Base-by-base conservation (phyloP, 192 early-diverging fungal species). In the Obelidium mucronatum region DNA sequence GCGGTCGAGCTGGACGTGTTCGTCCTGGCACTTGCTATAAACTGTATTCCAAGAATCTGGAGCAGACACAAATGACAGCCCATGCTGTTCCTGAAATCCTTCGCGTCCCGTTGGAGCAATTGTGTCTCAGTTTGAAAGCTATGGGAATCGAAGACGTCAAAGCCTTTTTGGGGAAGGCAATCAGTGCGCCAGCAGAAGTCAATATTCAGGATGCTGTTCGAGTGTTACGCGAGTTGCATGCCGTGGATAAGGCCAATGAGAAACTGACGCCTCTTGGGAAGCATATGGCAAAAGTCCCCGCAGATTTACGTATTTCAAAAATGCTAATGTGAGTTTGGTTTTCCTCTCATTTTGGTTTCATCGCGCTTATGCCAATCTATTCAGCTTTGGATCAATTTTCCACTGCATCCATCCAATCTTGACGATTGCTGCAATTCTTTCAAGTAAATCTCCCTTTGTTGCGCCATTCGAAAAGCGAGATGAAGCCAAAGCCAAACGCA, bases 1-100 rank as follows among this genome's bases (percentile, higher is more conserved):
- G 90, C 31, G 96, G 95, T 13, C 90, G 95, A 65, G 96, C 96
- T 3, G 96, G 96, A 3, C 86, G 96, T 52, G 88, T 91, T 4
- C 86, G 87, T 40, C 83, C 84, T 28, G 96, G 96, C n/a, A 75
- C 87, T 0, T 95, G 94, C 68, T 95, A 52, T 42, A 80, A 80
- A 53, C 67, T 83, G 6, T 83, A 63, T 55, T 62, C 79, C 17
- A 75, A 54, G 40, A 34, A 58, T 17, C 66, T 80, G 35, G 78
- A 80, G 62, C 6, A 54, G 35, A 78, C 34, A 26, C 34, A 75
- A 84, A 82, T 86, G n/a, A 73, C 80, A 31, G 26, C 68, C 3
- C 85, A 91, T 24, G 81, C 84, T 4, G 84, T 81, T 33, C 94
- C 95, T 11, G 95, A 97, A 81, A 90, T 97, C 19, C 73, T 91